Evolutionary conservation across 2,329 filamentous ascomycete genomes (phyloP).

Genomic region (Zopfia rhizophila): DNA sequence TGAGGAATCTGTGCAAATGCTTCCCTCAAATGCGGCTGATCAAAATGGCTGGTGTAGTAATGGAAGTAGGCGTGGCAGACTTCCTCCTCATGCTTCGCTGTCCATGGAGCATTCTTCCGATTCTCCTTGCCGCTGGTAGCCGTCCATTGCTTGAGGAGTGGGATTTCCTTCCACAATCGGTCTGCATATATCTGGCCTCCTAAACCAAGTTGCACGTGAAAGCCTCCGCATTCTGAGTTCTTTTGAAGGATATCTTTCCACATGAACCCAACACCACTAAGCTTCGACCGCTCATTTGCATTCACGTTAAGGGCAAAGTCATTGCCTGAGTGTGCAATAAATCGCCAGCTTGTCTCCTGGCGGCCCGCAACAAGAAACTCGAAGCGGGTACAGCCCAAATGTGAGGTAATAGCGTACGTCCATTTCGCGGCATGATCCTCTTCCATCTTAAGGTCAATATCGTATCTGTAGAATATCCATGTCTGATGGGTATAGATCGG

Average conservation of each 20-base stretch:
- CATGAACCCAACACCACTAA: conserved; percentile 94
- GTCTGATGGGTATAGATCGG: conserved; percentile 89
- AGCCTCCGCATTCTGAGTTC: conserved; percentile 94
- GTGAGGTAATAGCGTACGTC: conserved; percentile 98
- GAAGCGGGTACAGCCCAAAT: conserved; percentile 96
- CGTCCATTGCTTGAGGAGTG: conserved; percentile 93
- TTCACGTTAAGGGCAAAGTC: conserved; percentile 92
- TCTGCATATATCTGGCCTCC: conserved; percentile 97
- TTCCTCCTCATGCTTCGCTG: conserved; percentile 93
- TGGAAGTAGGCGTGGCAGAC: conserved; percentile 97
- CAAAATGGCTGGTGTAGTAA: conserved; percentile 98
- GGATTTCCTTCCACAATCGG: conserved; percentile 94
- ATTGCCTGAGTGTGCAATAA: conserved; percentile 94
- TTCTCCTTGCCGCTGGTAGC: conserved; percentile 92
- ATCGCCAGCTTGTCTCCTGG: conserved; percentile 91
- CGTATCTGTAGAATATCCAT: conserved; percentile 97
- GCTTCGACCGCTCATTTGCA: conserved; percentile 82
- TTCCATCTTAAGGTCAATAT: conserved; percentile 88
- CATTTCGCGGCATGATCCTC: conserved; percentile 81
- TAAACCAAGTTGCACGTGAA: conserved; percentile 90
- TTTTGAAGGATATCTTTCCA: conserved; percentile 99
- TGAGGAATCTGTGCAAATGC: conserved; percentile 98
- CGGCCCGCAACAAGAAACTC: conserved; percentile 95
- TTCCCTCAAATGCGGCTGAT: conserved; percentile 92
- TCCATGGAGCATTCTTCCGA: conserved; percentile 90